Conservation (phyloP, 768 basidiomycete species). For the Suillus luteus region DNA sequence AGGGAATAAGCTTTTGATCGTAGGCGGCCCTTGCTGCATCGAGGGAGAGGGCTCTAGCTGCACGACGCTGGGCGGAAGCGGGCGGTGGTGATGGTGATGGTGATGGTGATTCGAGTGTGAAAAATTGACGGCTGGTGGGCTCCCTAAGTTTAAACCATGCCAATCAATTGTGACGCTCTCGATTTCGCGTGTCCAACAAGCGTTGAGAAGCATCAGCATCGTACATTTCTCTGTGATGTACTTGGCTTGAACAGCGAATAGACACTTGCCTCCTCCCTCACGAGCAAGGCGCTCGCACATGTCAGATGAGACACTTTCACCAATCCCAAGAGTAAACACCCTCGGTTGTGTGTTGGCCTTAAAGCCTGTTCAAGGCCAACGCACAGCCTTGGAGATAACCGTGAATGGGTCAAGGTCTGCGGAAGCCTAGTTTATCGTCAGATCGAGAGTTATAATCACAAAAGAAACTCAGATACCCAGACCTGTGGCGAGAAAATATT, state of each 20-base stretch:
- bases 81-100: slow-evolving; percentile 11
- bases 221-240: slow-evolving; percentile 52
- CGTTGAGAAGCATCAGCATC: slow-evolving; percentile 43
- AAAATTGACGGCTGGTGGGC: slow-evolving; percentile 5
- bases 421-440: slow-evolving; percentile 8
- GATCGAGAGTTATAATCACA: background rate
- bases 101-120: slow-evolving; percentile 19
- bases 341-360: slow-evolving; percentile 39
- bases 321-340: slow-evolving; percentile 62
- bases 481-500: no score
- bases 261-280: slow-evolving; percentile 51
- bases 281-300: slow-evolving; percentile 57
- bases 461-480: no score
- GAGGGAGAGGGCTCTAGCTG: slow-evolving; percentile 37
- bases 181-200: slow-evolving; percentile 49
- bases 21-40: slow-evolving; percentile 37
- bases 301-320: slow-evolving; percentile 47
- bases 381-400: slow-evolving; percentile 35
- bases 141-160: slow-evolving; percentile 26
- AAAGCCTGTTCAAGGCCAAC: no score
- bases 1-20: slow-evolving; percentile 31
- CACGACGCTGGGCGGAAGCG: slow-evolving; percentile 16
- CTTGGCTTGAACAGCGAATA: slow-evolving; percentile 48
- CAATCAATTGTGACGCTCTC: slow-evolving; percentile 52
- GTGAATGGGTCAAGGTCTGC: slow-evolving; percentile 18